Conservation (phyloP, 352 stramenopile species). For the Globisporangium alternatum region DNA sequence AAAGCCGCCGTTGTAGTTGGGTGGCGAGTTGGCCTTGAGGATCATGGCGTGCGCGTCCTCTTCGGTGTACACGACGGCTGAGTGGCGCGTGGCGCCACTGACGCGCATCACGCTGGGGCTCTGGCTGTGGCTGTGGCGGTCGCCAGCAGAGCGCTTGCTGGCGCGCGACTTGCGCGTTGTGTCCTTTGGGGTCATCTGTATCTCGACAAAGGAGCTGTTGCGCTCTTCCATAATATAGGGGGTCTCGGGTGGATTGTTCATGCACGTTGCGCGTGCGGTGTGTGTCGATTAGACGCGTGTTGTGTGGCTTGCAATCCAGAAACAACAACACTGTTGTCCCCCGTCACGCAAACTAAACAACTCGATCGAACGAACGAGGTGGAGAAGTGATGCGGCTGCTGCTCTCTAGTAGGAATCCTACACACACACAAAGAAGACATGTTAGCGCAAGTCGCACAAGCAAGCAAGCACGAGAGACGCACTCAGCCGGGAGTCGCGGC, state of each 20-base stretch:
- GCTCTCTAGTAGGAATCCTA: slow-evolving; percentile 3
- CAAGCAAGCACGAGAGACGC: background rate
- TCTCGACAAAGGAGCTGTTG: slow-evolving; percentile 45
- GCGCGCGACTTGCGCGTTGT: slow-evolving; percentile 22
- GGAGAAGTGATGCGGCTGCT: background rate
- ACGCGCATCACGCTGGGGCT: slow-evolving; percentile 18
- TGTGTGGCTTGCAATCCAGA: slow-evolving; percentile 1
- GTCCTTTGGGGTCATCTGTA: slow-evolving; percentile 20
- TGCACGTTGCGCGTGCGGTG: slow-evolving; percentile 3
- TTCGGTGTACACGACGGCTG: slow-evolving; percentile 37
- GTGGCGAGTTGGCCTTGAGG: slow-evolving; percentile 58
- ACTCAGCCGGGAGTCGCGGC: slow-evolving; percentile 3
- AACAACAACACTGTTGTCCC: background rate
- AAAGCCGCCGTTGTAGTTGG: slow-evolving; percentile 61
- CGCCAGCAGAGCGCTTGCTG: slow-evolving; percentile 20
- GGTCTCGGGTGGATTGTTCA: background rate
- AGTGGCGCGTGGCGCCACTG: slow-evolving; percentile 13
- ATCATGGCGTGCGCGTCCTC: slow-evolving; percentile 67
- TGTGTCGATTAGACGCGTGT: slow-evolving; percentile 1
- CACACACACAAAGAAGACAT: background rate
- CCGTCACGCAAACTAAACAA: background rate
- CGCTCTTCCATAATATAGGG: slow-evolving; percentile 43
- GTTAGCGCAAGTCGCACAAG: background rate
- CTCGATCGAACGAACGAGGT: background rate
- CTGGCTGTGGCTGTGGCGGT: slow-evolving; percentile 28